Evolutionary conservation across 148 eudicot genomes (phyloP), one percentile per base, ranked within the genome.

Genomic region (Drosera capensis): DNA sequence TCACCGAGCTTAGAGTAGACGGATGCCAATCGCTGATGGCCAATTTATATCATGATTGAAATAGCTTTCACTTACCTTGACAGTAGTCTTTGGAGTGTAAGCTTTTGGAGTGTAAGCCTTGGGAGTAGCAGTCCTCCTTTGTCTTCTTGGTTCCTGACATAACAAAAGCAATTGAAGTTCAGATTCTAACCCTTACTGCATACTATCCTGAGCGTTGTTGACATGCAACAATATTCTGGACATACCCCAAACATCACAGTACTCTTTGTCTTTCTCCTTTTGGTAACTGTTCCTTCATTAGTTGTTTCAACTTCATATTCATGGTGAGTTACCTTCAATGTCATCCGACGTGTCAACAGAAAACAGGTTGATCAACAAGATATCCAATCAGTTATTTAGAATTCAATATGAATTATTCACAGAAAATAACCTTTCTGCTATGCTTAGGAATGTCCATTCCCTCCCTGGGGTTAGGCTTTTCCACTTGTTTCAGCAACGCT

Each of bases 241-340:
- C 72, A 55, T 63, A 81, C 99, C 73, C 60, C 86, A 68, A 75
- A 81, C 93, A 78, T 85, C 67, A 80, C 93, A 25, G 94, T 84
- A 47, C 99, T 81, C 71, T 70, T 87, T 14, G 94, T 85, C 65
- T 78, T 90, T 28, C 84, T 75, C 43, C 86, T 66, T 60, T 90
- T 90, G 50, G 95, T 81, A 40, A 80, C 62, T 40, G 76, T 74
- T 54, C 77, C 76, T 36, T 74, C 87, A 66, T 78, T 71, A 29
- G 83, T 62, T 36, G 95, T 90, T 70, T 90, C 99, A 68, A 84
- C 85, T 64, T 90, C 99, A 62, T 78, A 90, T 62, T 90, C 95
- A 23, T 64, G 94, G 50, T 70, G 95, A 64, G 82, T 90, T 49
- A 81, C 96, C 96, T 88, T 72, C 46, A 57, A 62, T 20, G 46